Conservation (phyloP, 208 protist species). For the Crithidia expoeki region DNA sequence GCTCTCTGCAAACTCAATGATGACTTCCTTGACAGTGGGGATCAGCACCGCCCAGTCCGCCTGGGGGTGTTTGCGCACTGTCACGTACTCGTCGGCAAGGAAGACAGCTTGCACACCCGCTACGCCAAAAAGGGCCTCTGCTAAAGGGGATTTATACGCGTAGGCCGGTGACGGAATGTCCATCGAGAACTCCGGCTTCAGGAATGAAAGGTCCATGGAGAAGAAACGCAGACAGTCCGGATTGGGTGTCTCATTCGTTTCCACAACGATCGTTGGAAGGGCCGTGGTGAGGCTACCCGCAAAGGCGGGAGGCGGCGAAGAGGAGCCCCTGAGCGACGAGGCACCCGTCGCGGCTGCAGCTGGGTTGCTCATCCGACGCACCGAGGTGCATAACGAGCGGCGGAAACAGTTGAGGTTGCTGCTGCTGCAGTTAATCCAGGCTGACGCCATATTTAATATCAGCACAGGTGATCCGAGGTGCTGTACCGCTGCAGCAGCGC, state of each 20-base stretch:
- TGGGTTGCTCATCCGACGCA: neutral
- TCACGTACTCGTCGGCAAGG: conserved; percentile 87
- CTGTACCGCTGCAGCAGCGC: neutral
- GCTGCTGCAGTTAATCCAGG: neutral
- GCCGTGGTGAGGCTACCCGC: conserved; percentile 12
- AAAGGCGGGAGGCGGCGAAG: neutral
- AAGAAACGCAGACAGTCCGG: conserved; percentile 87
- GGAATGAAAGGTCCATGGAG: conserved; percentile 87
- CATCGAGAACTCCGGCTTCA: conserved; percentile 75
- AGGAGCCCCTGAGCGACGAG: neutral
- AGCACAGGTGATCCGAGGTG: neutral
- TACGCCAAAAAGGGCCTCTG: conserved; percentile 68
- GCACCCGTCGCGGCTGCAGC: neutral
- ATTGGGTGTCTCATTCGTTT: conserved; percentile 86
- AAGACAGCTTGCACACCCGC: conserved; percentile 73
- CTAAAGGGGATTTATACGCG: conserved; percentile 78
- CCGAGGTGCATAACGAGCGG: conserved; percentile 7
- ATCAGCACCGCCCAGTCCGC: conserved; percentile 63
- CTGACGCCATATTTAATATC: neutral
- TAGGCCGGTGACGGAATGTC: conserved; percentile 71
- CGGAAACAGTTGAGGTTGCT: neutral
- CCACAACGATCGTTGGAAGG: conserved; percentile 57
- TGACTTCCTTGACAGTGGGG: conserved; percentile 61
- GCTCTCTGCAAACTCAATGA: conserved; percentile 76
- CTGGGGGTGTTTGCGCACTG: conserved; percentile 56